These are phyloP conservation scores for Eutrema heterophyllum DNA, from an alignment of 345 rosid species.

Conservation along the genomic window DNA sequence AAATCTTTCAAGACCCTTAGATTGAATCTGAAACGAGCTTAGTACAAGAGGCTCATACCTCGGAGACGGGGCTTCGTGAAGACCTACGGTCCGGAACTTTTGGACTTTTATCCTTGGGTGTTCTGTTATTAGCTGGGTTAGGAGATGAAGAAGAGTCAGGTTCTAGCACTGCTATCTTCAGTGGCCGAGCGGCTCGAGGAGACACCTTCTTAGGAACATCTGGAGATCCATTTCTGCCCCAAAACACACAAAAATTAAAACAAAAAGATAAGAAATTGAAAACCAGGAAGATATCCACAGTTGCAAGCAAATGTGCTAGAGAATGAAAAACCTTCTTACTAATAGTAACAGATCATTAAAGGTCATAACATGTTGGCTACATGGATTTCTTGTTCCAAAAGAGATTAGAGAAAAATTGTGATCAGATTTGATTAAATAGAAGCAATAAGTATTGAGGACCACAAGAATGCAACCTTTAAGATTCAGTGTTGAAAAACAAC, in stretches of 20 bases:
- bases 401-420: neutral
- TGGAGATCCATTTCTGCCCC: conserved; percentile 49
- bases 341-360: neutral
- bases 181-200: conserved; percentile 71
- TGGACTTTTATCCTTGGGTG: conserved; percentile 76
- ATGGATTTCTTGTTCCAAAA: neutral
- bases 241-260: conserved; percentile 4
- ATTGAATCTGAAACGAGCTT: conserved; percentile 12
- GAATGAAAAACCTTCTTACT: neutral
- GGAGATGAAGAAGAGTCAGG: conserved; percentile 51
- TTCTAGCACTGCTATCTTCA: conserved; percentile 50
- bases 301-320: conserved; percentile 5
- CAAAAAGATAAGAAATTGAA: conserved; percentile 1
- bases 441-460: conserved; percentile 8
- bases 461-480: conserved; percentile 24
- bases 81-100: conserved; percentile 68
- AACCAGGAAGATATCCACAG: conserved; percentile 8
- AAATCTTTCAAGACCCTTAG: neutral
- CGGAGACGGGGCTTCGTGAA: conserved; percentile 68
- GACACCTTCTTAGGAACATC: conserved; percentile 73
- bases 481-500: conserved; percentile 15
- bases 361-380: neutral
- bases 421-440: neutral
- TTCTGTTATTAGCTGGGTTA: conserved; percentile 45
- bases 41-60: conserved; percentile 47